These are phyloP conservation scores for Acer yangbiense DNA, from an alignment of 345 rosid species.

Conservation along the genomic window DNA sequence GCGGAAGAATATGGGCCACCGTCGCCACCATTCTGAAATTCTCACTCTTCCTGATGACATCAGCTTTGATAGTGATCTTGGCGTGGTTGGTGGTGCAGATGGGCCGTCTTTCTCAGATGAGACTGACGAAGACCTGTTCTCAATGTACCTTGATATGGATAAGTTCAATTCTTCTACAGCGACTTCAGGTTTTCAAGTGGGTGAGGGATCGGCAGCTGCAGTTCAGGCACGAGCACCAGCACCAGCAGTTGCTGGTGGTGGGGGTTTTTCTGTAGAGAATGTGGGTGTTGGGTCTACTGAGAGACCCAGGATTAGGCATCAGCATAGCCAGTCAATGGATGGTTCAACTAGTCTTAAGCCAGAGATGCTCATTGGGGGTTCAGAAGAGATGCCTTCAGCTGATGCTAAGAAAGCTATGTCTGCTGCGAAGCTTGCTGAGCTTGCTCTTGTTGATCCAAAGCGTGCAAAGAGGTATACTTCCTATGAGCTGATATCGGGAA, in stretches of 20 bases:
- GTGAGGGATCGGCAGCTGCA: slow-evolving; percentile 44
- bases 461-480: slow-evolving; percentile 85
- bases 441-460: slow-evolving; percentile 92
- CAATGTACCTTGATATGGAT: slow-evolving; percentile 91
- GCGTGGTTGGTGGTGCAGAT: slow-evolving; percentile 71
- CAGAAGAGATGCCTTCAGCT: slow-evolving; percentile 52
- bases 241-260: slow-evolving; percentile 19
- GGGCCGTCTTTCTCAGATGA: slow-evolving; percentile 84
- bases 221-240: slow-evolving; percentile 14
- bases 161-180: slow-evolving; percentile 78
- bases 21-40: slow-evolving; percentile 94
- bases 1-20: slow-evolving; percentile 81
- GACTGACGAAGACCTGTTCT: slow-evolving; percentile 77
- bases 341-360: slow-evolving; percentile 72
- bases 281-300: slow-evolving; percentile 44
- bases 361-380: slow-evolving; percentile 78
- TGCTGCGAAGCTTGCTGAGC: slow-evolving; percentile 96
- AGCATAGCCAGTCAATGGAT: slow-evolving; percentile 92
- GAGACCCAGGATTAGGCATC: slow-evolving; percentile 89
- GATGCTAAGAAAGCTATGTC: slow-evolving; percentile 88
- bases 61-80: slow-evolving; percentile 85
- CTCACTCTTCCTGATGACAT: slow-evolving; percentile 91
- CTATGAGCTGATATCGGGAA: not conserved
- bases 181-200: slow-evolving; percentile 61
- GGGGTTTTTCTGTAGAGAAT: slow-evolving; percentile 32